These are phyloP conservation scores for Clonostachys sp. DNA, from an alignment of 2,329 filamentous ascomycete species.

Conservation along the genomic window DNA sequence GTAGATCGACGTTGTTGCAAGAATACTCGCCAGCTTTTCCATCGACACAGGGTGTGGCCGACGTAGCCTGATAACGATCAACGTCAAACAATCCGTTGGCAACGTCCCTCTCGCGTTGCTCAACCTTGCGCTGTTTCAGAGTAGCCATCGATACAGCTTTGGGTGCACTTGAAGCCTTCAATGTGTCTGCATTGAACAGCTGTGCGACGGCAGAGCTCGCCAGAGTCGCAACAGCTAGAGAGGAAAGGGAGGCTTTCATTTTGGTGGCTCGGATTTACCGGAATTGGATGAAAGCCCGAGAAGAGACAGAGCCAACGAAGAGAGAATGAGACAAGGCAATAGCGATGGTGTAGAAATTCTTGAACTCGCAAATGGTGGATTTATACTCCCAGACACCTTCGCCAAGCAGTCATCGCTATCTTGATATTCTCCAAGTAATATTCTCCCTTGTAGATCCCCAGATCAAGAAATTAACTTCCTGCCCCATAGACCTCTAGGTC, in stretches of 20 bases:
- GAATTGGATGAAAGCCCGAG: not conserved
- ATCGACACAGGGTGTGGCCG: slow-evolving; percentile 13
- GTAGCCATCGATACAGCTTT: slow-evolving; percentile 7
- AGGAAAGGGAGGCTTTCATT: slow-evolving; percentile 6
- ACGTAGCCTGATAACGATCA: slow-evolving; percentile 7
- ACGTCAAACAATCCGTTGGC: slow-evolving; percentile 8
- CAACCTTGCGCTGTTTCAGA: slow-evolving; percentile 6
- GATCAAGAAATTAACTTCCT: too few species aligned
- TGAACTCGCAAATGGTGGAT: too few species aligned
- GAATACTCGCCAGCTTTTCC: slow-evolving; percentile 23
- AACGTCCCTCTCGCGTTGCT: slow-evolving; percentile 2
- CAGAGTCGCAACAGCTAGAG: slow-evolving; percentile 4
- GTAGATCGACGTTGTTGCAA: slow-evolving; percentile 28
- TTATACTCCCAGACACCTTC: too few species aligned
- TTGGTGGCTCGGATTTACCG: not conserved
- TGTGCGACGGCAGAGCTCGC: slow-evolving; percentile 2
- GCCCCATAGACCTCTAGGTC: too few species aligned
- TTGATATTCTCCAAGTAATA: too few species aligned
- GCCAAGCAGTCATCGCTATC: too few species aligned
- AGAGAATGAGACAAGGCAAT: not conserved
- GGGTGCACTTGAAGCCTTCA: slow-evolving; percentile 5
- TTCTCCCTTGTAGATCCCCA: too few species aligned
- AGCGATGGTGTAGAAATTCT: too few species aligned
- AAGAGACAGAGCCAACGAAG: too few species aligned
- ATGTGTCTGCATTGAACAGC: slow-evolving; percentile 3